Evolutionary conservation across 2,329 filamentous ascomycete species (phyloP).

Genomic region (Xylariaceae sp.): DNA sequence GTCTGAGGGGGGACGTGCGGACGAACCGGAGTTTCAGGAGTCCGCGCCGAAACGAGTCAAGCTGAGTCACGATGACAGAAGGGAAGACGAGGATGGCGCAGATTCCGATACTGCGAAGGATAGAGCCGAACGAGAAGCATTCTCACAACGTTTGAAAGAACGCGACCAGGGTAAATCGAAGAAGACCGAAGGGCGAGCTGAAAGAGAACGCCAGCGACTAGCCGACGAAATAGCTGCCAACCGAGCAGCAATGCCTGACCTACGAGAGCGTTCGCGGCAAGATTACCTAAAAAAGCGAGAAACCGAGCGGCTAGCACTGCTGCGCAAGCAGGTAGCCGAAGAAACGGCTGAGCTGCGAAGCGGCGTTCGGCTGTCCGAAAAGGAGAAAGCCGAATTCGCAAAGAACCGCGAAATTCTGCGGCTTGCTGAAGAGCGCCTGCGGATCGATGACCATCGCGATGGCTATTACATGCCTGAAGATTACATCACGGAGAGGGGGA

Average conservation of each 20-base stretch:
- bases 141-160: constrained; percentile 68
- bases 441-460: constrained; percentile 87
- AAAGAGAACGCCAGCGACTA: constrained; percentile 57
- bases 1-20: constrained; percentile 47
- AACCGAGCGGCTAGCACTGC: constrained; percentile 74
- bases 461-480: constrained; percentile 92
- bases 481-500: constrained; percentile 90
- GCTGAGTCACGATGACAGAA: constrained; percentile 52
- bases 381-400: constrained; percentile 82
- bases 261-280: constrained; percentile 80
- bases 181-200: constrained; percentile 56
- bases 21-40: constrained; percentile 59
- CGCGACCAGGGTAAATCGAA: constrained; percentile 69
- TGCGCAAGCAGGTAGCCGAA: constrained; percentile 85
- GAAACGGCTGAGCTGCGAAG: constrained; percentile 77
- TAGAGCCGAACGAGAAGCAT: constrained; percentile 71
- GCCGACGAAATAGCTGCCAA: constrained; percentile 65
- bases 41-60: constrained; percentile 69
- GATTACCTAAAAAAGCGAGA: constrained; percentile 94
- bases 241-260: constrained; percentile 69
- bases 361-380: constrained; percentile 68
- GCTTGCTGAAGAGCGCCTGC: constrained; percentile 76
- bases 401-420: constrained; percentile 79
- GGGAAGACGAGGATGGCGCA: constrained; percentile 40
- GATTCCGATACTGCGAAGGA: constrained; percentile 63